A percentile compares a stretch with the other conserved stretches of the same genome.
Conservation (phyloP, 208 protist species). For the Leishmania gerbilli region DNA sequence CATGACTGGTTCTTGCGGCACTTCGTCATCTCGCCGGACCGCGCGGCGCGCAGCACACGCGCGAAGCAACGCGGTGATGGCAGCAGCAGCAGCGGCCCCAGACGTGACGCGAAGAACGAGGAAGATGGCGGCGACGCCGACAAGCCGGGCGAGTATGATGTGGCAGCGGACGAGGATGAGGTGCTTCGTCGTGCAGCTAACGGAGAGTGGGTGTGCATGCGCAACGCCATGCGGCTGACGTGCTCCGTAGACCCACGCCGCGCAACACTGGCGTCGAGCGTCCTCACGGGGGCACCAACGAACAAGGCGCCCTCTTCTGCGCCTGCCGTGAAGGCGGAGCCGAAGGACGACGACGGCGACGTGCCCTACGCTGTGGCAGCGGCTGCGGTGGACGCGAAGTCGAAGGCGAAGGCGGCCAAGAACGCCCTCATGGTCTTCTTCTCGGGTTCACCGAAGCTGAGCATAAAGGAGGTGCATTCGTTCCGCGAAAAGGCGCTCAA, state of each 20-base stretch:
- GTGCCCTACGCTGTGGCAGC: not conserved
- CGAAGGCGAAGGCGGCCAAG: slow-evolving; percentile 18
- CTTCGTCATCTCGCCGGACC: slow-evolving; percentile 51
- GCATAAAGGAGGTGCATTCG: slow-evolving; percentile 52
- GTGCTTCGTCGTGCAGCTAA: slow-evolving; percentile 28
- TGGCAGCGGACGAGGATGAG: slow-evolving; percentile 25
- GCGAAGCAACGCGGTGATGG: slow-evolving; percentile 6
- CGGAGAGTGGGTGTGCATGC: slow-evolving; percentile 57
- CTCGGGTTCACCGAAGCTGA: slow-evolving; percentile 45
- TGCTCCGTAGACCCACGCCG: slow-evolving; percentile 26
- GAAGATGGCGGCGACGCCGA: slow-evolving; percentile 14
- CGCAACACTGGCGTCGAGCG: not conserved
- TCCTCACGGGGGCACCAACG: not conserved
- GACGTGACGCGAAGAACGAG: slow-evolving; percentile 16
- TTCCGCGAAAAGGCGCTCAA: slow-evolving; percentile 65
- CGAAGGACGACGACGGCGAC: slow-evolving; percentile 7
- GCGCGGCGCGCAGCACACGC: slow-evolving; percentile 17
- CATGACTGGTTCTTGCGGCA: slow-evolving; percentile 77
- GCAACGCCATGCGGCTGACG: slow-evolving; percentile 64
- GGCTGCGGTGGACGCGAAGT: not conserved
- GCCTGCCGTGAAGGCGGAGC: slow-evolving; percentile 13
- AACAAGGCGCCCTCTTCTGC: not conserved
- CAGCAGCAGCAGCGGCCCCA: not conserved
- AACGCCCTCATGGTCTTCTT: slow-evolving; percentile 72
- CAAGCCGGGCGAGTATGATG: slow-evolving; percentile 12